A percentile compares a stretch with the other conserved stretches of the same genome.
These are phyloP conservation scores for Alternaria brassicicola DNA, from an alignment of 2,329 filamentous ascomycete species.

Conservation along the genomic window DNA sequence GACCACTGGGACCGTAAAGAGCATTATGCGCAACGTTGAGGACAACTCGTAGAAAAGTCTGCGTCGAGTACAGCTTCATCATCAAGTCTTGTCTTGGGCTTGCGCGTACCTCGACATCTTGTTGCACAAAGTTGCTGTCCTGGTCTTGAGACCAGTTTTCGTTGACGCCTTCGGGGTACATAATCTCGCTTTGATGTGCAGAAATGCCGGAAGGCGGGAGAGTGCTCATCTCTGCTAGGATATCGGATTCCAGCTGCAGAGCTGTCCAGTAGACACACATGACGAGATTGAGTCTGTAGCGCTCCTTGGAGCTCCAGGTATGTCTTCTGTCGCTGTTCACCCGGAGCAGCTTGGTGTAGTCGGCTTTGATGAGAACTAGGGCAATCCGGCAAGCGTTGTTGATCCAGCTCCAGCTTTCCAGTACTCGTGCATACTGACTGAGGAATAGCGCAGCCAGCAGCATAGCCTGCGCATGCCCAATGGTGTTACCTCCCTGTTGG, in stretches of 20 bases:
- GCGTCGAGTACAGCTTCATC: conserved; percentile 65
- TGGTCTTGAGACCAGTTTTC: conserved; percentile 34
- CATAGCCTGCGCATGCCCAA: conserved; percentile 83
- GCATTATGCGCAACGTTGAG: conserved; percentile 63
- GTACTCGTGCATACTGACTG: conserved; percentile 81
- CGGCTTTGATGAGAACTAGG: conserved; percentile 75
- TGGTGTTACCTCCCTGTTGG: conserved; percentile 75
- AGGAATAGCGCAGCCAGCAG: conserved; percentile 88
- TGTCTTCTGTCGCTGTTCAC: conserved; percentile 24
- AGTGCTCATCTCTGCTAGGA: conserved; percentile 79
- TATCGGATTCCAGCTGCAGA: conserved; percentile 90
- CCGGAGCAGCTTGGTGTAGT: conserved; percentile 40
- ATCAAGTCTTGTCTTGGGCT: conserved; percentile 47
- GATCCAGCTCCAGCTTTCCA: conserved; percentile 82
- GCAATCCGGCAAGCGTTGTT: conserved; percentile 64
- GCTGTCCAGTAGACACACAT: conserved; percentile 88
- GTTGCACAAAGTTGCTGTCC: conserved; percentile 7
- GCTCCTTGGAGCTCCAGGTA: conserved; percentile 30
- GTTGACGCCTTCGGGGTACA: conserved; percentile 68
- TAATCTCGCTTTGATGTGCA: conserved; percentile 64
- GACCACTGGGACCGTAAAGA: conserved; percentile 55
- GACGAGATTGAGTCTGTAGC: conserved; percentile 49
- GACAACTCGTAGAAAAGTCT: conserved; percentile 64
- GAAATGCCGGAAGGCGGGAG: conserved; percentile 67
- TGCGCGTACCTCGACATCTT: conserved; percentile 17